A percentile compares a stretch with the other conserved stretches of the same genome.
Conservation (phyloP, 106 monocot species). For the Allium sativum region DNA sequence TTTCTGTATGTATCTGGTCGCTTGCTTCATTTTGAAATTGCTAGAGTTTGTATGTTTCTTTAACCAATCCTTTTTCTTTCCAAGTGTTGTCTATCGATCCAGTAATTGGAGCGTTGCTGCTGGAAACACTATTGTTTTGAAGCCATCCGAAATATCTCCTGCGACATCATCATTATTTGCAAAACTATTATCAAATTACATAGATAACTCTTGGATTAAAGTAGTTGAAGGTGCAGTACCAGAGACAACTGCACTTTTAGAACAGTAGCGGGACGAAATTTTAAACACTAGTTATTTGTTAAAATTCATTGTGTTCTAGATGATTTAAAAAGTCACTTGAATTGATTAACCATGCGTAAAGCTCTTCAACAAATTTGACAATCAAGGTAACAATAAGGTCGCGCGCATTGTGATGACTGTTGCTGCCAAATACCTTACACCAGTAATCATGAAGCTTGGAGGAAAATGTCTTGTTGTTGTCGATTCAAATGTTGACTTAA, state of each 20-base stretch:
- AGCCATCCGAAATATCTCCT: constrained; percentile 50
- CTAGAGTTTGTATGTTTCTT: no score
- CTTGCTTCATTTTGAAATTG: no score
- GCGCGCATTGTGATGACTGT: constrained; percentile 52
- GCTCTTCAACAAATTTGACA: no score
- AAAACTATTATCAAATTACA: constrained; percentile 35
- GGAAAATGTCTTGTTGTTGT: constrained; percentile 67
- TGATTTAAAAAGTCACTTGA: no score
- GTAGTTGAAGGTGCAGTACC: constrained; percentile 64
- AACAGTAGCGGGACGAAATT: constrained; percentile 84
- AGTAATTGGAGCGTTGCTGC: constrained; percentile 59
- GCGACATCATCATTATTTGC: constrained; percentile 45
- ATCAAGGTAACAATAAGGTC: constrained; percentile 31
- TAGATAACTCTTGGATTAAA: constrained; percentile 55
- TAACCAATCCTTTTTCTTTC: background rate
- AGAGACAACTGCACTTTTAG: constrained; percentile 63
- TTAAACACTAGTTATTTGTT: constrained; percentile 58
- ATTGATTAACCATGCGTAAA: no score
- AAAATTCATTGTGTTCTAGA: no score
- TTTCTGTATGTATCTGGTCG: no score
- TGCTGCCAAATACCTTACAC: constrained; percentile 65
- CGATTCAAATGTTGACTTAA: constrained; percentile 42
- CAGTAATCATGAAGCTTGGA: constrained; percentile 57
- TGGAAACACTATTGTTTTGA: constrained; percentile 53
- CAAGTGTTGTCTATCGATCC: constrained; percentile 45